Evolutionary conservation across 148 eudicot genomes (phyloP).

Genomic region (Spergularia bocconei): DNA sequence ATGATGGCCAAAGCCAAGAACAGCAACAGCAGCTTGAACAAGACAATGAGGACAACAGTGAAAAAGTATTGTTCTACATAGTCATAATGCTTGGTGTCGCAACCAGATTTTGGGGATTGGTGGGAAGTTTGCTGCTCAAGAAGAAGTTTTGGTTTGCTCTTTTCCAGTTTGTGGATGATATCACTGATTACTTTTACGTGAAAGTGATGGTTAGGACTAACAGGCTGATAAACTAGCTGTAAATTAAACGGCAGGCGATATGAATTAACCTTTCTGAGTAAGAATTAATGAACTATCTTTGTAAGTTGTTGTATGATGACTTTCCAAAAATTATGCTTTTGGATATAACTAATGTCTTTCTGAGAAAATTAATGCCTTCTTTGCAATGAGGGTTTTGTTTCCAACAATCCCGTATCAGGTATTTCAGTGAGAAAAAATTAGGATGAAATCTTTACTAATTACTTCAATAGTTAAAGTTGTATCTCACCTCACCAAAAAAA

Average conservation of each 20-base stretch:
- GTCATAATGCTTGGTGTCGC: conserved; percentile 22
- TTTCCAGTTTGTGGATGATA: not conserved
- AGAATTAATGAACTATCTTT: too few species aligned
- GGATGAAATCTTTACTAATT: too few species aligned
- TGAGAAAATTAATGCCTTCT: too few species aligned
- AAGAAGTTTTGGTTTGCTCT: not conserved
- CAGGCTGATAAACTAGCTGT: not conserved
- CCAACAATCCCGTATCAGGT: too few species aligned
- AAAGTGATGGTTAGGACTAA: not conserved
- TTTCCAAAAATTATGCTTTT: too few species aligned
- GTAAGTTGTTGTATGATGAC: too few species aligned
- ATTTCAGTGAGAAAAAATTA: too few species aligned
- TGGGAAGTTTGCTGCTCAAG: conserved; percentile 14
- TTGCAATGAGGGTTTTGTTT: too few species aligned
- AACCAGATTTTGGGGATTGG: conserved; percentile 35
- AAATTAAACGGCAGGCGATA: not conserved
- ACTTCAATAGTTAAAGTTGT: too few species aligned
- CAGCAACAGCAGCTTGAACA: not conserved
- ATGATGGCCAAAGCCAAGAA: not conserved
- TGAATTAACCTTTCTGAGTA: too few species aligned
- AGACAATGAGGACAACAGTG: conserved; percentile 2
- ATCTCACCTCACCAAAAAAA: too few species aligned
- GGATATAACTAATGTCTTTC: too few species aligned
- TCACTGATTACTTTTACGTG: not conserved
- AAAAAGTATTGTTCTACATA: conserved; percentile 22